Percentiles rank a stretch among this genome's conserved stretches.
Evolutionary conservation across 225 moss, liverwort and hornwort genomes (phyloP).

Genomic region (Pseudisothecium myosuroides): DNA sequence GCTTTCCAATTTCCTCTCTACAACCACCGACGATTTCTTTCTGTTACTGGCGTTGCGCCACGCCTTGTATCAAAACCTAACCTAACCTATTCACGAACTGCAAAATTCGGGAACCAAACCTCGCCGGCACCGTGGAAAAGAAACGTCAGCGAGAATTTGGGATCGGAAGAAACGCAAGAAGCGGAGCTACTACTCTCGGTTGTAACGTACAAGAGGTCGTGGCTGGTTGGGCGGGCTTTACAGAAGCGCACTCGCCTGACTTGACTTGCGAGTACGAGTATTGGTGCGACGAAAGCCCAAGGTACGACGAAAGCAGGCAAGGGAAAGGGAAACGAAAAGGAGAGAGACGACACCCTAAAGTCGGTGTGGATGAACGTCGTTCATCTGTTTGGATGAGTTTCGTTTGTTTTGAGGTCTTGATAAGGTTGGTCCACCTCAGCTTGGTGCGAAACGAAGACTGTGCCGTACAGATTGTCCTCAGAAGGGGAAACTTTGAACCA

Average conservation of each 20-base stretch:
- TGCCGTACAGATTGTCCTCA: background rate
- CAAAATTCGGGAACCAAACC: background rate
- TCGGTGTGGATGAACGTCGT: background rate
- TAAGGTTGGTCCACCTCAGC: background rate
- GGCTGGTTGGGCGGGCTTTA: background rate
- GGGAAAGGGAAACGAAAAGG: background rate
- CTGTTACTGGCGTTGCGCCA: too few species aligned
- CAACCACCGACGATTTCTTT: background rate
- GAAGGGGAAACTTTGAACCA: background rate
- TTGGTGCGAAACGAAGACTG: background rate
- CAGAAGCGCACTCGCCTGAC: background rate
- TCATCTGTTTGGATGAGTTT: background rate
- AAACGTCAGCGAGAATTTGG: background rate
- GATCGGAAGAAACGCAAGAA: background rate
- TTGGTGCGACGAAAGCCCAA: background rate
- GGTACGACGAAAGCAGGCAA: background rate
- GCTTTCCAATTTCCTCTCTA: background rate
- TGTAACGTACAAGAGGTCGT: background rate
- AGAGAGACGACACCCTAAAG: background rate
- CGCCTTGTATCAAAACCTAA: background rate
- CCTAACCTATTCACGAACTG: background rate
- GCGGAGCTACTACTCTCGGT: background rate
- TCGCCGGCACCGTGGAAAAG: background rate
- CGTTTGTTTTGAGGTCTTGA: background rate
- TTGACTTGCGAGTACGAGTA: background rate